These are phyloP conservation scores for Deuterostichococcus epilithicus DNA, from an alignment of 139 green algal species.

Conservation along the genomic window DNA sequence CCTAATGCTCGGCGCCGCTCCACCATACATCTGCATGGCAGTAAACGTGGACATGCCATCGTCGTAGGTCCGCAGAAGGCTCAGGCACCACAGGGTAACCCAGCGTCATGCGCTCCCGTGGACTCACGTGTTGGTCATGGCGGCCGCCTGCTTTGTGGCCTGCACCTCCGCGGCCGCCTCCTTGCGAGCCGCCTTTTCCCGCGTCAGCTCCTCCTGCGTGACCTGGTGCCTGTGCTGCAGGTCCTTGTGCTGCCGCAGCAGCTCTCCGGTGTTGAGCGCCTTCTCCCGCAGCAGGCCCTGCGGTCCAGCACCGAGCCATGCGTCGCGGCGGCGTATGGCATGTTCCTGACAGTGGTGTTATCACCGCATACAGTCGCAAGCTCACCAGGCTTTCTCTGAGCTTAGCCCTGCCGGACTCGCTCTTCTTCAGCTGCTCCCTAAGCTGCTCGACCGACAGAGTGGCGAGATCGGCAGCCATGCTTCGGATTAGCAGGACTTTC, in stretches of 20 bases:
- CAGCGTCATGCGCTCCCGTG: too few species aligned
- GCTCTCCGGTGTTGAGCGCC: conserved; percentile 15
- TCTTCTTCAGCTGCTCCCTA: background rate
- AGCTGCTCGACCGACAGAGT: background rate
- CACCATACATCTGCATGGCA: too few species aligned
- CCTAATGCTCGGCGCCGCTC: too few species aligned
- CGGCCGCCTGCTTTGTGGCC: background rate
- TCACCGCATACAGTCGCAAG: too few species aligned
- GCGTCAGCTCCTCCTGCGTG: background rate
- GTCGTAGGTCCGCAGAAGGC: too few species aligned
- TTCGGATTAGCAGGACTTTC: too few species aligned
- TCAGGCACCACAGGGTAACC: too few species aligned
- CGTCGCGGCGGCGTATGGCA: too few species aligned
- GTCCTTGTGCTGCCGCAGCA: conserved; percentile 12
- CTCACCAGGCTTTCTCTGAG: background rate
- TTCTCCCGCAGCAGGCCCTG: conserved; percentile 26
- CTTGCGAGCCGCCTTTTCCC: background rate
- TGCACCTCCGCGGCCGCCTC: background rate
- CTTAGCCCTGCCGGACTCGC: background rate
- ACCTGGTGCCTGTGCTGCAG: conserved; percentile 5
- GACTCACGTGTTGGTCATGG: background rate
- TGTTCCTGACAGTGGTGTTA: background rate
- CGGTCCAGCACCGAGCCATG: too few species aligned
- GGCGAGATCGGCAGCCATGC: background rate
- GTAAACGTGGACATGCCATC: too few species aligned